Evolutionary conservation across 139 green algal species (phyloP), one percentile per base, ranked within the genome.

Genomic region (Zygnema circumcarinatum): DNA sequence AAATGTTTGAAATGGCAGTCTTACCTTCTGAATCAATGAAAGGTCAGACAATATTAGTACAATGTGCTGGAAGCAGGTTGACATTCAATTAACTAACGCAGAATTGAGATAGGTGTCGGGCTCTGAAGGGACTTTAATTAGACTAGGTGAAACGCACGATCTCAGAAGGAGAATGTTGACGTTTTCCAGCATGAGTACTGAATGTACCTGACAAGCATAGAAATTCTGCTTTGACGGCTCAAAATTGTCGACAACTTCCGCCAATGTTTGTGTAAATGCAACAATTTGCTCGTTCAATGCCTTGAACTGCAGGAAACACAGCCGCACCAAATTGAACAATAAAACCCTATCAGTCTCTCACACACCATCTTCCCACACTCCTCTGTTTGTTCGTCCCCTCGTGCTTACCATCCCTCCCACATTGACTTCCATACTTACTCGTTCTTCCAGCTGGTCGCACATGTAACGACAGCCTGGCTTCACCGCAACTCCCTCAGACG

Each of bases 381-480:
- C 32, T 74, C 7, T 36, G 2, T 53, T 36, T 76, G 21, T 76
- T 76, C 2, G 31, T 39, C 52, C n/a, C 31, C 41, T 74, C 76
- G 2, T 38, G 3, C 75, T 35, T 2, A 22, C 36, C 2, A 31
- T 53, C 32, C 21, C 2, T 35, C 33, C 39, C 3, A 83, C 33
- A 52, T 33, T 21, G 20, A 22, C n/a, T 42, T 47, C 11, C 2
- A 73, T 35, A 1, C 85, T 72, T 32, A 90, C 85, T 33, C 79
- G 84, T 40, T 90, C 85, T 67, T 85, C 76, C 21, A 67, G 40
- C 38, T 42, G 52, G 53, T 90, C 75, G 39, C 31, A 80, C 85
- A 90, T 90, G 85, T 90, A 90, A 11, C 85, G 85, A 22, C n/a
- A 47, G 31, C 47, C 54, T 29, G 42, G 80, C 56, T 41, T 33